Evolutionary conservation across 192 early-diverging fungal species (phyloP).

Genomic region (Spizellomyces punctatus): DNA sequence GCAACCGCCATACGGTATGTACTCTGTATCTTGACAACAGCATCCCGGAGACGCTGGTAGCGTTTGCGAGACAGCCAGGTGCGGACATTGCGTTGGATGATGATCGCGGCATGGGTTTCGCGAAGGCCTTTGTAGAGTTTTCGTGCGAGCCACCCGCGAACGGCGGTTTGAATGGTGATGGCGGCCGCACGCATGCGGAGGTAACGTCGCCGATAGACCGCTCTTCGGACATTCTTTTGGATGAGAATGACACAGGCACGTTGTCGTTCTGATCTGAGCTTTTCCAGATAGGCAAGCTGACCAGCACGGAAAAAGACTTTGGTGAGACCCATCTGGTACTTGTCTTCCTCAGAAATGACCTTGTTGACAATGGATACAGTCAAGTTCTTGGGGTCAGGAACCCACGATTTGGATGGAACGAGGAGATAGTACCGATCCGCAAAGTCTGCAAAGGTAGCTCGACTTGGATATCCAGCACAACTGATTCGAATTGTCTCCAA

Average conservation of each 20-base stretch:
- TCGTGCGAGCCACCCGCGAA: constrained; percentile 69
- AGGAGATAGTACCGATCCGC: constrained; percentile 76
- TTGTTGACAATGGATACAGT: constrained; percentile 55
- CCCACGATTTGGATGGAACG: constrained; percentile 52
- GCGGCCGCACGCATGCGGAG: constrained; percentile 51
- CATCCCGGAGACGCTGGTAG: constrained; percentile 38
- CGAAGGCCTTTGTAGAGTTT: constrained; percentile 57
- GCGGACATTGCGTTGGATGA: constrained; percentile 76
- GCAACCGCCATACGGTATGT: constrained; percentile 50
- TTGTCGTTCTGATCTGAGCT: constrained; percentile 81
- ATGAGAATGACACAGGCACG: constrained; percentile 81
- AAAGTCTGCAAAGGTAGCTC: constrained; percentile 88
- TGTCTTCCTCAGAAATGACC: constrained; percentile 78
- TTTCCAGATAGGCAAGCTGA: constrained; percentile 85
- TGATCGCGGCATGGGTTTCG: constrained; percentile 68
- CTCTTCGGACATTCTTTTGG: constrained; percentile 84
- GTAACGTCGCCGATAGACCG: constrained; percentile 51
- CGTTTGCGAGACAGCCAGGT: constrained; percentile 54
- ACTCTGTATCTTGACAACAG: constrained; percentile 48
- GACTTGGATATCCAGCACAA: constrained; percentile 95
- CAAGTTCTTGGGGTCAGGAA: constrained; percentile 55
- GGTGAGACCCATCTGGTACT: constrained; percentile 90
- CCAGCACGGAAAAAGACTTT: constrained; percentile 99
- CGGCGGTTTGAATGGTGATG: constrained; percentile 62
- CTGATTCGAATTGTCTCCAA: constrained; percentile 98